These are phyloP conservation scores for Viridothelium virens DNA, from an alignment of 495 filamentous ascomycete species.

Conservation along the genomic window DNA sequence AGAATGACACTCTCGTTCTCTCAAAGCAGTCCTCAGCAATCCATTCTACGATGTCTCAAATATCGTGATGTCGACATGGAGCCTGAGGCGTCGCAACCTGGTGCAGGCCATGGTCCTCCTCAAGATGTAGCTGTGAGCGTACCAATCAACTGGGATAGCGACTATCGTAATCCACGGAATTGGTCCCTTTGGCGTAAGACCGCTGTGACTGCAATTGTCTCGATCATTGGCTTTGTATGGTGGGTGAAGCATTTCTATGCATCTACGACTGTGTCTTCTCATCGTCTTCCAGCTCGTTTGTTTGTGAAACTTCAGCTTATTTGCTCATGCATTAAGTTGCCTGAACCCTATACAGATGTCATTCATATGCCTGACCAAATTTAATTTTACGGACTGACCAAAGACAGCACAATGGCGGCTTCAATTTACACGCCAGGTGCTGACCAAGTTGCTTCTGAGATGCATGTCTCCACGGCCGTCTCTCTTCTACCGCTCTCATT, in stretches of 20 bases:
- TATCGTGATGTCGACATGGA: no score
- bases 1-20: no score
- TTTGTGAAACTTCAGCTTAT: no score
- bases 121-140: neutral
- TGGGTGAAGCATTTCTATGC: neutral
- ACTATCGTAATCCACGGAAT: neutral
- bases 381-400: neutral
- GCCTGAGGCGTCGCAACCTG: neutral
- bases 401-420: conserved; percentile 24
- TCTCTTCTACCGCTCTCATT: conserved; percentile 27
- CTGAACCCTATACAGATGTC: no score
- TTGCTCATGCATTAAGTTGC: no score
- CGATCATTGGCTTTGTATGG: conserved; percentile 7
- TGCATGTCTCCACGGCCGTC: conserved; percentile 23
- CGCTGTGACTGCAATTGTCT: conserved; percentile 1
- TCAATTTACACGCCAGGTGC: conserved; percentile 29
- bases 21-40: no score
- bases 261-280: no score
- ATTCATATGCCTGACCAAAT: no score
- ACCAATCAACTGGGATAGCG: neutral
- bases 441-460: conserved; percentile 17
- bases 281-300: no score
- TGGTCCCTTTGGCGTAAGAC: neutral
- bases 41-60: neutral
- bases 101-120: neutral